Evolutionary conservation across 192 early-diverging fungal species (phyloP).

Genomic region (Chytriomyces hyalinus): DNA sequence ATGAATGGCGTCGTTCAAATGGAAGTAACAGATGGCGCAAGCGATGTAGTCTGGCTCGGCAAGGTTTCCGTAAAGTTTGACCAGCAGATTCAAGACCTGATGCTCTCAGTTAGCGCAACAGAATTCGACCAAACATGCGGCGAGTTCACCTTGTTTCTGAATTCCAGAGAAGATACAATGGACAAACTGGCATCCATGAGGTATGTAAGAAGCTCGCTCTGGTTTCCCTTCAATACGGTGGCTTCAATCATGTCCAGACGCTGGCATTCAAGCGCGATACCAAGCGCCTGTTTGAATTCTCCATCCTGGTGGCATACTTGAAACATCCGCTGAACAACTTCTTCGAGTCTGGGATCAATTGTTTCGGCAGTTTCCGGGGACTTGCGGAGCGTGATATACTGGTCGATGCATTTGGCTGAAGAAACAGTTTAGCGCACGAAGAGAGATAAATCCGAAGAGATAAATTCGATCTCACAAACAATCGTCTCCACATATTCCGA

Average conservation of each 20-base stretch:
- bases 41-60: conserved; percentile 90
- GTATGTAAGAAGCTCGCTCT: conserved; percentile 74
- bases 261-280: conserved; percentile 91
- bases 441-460: conserved; percentile 13
- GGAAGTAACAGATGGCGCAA: conserved; percentile 88
- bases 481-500: conserved; percentile 94
- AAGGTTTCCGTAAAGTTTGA: conserved; percentile 74
- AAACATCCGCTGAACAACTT: conserved; percentile 95
- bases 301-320: conserved; percentile 83
- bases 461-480: conserved; percentile 67
- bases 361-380: conserved; percentile 42
- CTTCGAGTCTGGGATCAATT: conserved; percentile 83
- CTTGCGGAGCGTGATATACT: conserved; percentile 84
- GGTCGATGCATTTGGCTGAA: conserved; percentile 90
- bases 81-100: conserved; percentile 74
- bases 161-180: conserved; percentile 78
- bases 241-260: conserved; percentile 89
- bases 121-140: background rate
- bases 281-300: conserved; percentile 92
- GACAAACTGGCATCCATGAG: conserved; percentile 86
- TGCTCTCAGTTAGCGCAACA: background rate
- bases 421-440: conserved; percentile 4
- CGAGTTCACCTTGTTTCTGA: conserved; percentile 75
- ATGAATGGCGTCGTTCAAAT: conserved; percentile 79
- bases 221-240: conserved; percentile 71